Evolutionary conservation across 164 flowering plant species (phyloP).

Genomic region (Echeveria elegans): DNA sequence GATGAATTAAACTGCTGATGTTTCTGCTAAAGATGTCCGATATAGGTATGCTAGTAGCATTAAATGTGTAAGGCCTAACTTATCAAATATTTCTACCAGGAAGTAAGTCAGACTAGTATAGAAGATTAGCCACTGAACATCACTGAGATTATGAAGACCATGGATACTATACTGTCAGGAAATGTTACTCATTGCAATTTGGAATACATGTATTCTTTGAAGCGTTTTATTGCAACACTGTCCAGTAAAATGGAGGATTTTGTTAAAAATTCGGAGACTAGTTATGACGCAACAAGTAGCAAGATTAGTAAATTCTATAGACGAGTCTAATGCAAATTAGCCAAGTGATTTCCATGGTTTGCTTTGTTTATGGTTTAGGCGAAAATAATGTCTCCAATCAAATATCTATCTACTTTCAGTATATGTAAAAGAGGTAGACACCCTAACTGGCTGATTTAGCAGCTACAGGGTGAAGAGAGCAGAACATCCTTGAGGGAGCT

Average conservation of each 20-base stretch:
- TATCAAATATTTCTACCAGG: not conserved
- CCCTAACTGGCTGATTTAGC: not conserved
- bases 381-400: too few species aligned
- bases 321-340: too few species aligned
- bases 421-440: too few species aligned
- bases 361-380: too few species aligned
- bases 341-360: too few species aligned
- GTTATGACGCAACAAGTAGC: too few species aligned
- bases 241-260: too few species aligned
- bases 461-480: conserved; percentile 40
- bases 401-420: too few species aligned
- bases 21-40: not conserved
- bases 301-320: too few species aligned
- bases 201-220: not conserved
- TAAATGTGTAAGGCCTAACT: not conserved
- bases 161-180: not conserved
- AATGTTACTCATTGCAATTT: not conserved
- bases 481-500: conserved; percentile 68
- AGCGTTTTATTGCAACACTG: not conserved
- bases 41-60: not conserved
- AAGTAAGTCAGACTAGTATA: not conserved
- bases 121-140: not conserved
- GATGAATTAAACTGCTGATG: not conserved
- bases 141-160: not conserved
- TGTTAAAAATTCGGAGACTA: too few species aligned